These are phyloP conservation scores for Sclerotinia nivalis DNA, from an alignment of 2,329 filamentous ascomycete species.

Conservation along the genomic window DNA sequence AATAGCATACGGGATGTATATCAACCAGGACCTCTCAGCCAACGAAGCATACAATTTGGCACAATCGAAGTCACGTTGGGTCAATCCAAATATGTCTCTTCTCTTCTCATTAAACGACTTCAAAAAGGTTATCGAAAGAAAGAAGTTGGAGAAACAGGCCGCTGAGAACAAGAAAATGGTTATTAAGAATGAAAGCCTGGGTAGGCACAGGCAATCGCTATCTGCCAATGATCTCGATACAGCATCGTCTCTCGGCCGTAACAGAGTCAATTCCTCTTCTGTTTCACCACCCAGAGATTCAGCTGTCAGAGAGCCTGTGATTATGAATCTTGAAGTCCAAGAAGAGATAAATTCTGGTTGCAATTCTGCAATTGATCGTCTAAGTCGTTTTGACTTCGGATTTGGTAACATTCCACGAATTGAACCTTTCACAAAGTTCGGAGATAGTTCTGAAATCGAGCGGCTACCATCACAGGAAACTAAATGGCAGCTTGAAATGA, in stretches of 20 bases:
- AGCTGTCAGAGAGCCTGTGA: conserved; percentile 20
- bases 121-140: conserved; percentile 61
- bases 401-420: conserved; percentile 28
- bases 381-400: conserved; percentile 39
- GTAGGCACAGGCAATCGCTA: conserved; percentile 60
- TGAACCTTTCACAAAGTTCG: conserved; percentile 16
- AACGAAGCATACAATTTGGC: conserved; percentile 82
- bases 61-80: conserved; percentile 81
- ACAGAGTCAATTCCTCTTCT: conserved; percentile 56
- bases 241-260: conserved; percentile 49
- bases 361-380: conserved; percentile 28
- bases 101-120: conserved; percentile 90
- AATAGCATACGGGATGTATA: conserved; percentile 81
- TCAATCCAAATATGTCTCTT: conserved; percentile 87
- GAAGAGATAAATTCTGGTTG: conserved; percentile 26
- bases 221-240: conserved; percentile 55
- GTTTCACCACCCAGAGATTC: conserved; percentile 38
- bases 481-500: background rate
- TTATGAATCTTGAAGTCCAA: conserved; percentile 20
- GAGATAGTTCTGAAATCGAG: conserved; percentile 5
- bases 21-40: conserved; percentile 72
- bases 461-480: conserved; percentile 15
- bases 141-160: conserved; percentile 45
- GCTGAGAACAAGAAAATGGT: conserved; percentile 33
- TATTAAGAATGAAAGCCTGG: conserved; percentile 51